These are phyloP conservation scores for Saccharomyces hybrid DNA, from an alignment of 1,139 yeast species.

Conservation along the genomic window DNA sequence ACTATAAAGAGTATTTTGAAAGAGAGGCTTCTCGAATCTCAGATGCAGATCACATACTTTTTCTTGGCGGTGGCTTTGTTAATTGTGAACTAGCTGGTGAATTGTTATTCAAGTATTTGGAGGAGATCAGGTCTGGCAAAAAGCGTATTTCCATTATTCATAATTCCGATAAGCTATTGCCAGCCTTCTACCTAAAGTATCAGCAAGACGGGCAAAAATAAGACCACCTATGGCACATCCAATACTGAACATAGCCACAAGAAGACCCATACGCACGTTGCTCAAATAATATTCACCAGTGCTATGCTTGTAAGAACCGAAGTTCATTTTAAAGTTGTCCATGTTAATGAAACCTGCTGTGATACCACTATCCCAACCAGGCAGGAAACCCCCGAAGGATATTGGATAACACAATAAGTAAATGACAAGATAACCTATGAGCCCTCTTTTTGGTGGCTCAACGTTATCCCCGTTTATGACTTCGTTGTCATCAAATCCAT, in stretches of 20 bases:
- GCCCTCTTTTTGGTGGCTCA: background rate
- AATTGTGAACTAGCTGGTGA: background rate
- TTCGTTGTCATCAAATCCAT: background rate
- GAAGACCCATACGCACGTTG: constrained; percentile 42
- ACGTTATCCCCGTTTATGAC: background rate
- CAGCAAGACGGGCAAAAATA: constrained; percentile 45
- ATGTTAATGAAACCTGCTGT: constrained; percentile 67
- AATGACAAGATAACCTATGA: background rate
- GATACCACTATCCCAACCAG: constrained; percentile 68
- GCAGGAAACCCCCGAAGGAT: background rate
- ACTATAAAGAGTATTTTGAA: background rate
- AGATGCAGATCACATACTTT: background rate
- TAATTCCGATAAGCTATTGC: constrained; percentile 25
- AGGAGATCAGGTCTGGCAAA: background rate
- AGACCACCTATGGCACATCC: constrained; percentile 61
- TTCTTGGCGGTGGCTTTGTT: background rate
- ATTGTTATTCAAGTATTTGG: background rate
- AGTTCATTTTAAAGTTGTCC: constrained; percentile 48
- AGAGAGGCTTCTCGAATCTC: background rate
- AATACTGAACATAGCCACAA: constrained; percentile 36
- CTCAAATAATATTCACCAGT: constrained; percentile 35
- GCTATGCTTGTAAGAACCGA: constrained; percentile 35
- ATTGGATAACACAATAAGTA: background rate
- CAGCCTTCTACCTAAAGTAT: constrained; percentile 50
- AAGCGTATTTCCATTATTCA: background rate